phyloP scores from a whole-genome alignment of 2,329 filamentous ascomycete species.

The Bimuria novae-zelandiae region DNA sequence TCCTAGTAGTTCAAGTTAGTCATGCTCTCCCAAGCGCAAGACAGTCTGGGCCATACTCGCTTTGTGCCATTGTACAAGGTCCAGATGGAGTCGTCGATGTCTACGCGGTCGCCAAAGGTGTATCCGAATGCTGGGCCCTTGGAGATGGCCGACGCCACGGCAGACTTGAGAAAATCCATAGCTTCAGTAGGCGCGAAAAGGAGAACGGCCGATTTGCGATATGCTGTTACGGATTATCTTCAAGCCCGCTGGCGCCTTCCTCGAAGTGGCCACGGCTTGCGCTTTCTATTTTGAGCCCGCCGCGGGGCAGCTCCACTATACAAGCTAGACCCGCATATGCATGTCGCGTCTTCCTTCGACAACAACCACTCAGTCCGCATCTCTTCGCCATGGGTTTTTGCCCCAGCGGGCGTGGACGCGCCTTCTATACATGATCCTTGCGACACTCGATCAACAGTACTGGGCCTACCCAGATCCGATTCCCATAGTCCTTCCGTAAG shows the following conservation, averaged over 20 bases:
- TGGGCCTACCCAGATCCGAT: neutral
- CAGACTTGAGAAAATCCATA: constrained; percentile 99
- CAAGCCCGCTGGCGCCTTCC: neutral
- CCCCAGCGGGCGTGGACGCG: no score
- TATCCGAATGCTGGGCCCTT: constrained; percentile 94
- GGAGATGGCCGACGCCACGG: constrained; percentile 93
- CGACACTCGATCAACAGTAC: no score
- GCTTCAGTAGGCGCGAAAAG: constrained; percentile 1
- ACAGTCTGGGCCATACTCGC: constrained; percentile 62
- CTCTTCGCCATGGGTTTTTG: no score
- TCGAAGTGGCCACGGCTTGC: constrained; percentile 3
- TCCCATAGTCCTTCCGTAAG: neutral
- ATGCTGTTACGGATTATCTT: constrained; percentile 1
- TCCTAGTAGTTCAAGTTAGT: constrained; percentile 63
- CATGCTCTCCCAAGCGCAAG: neutral
- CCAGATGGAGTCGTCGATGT: constrained; percentile 94
- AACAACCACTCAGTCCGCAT: neutral
- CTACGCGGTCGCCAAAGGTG: constrained; percentile 87
- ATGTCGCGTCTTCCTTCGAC: neutral
- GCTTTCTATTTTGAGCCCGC: constrained; percentile 6
- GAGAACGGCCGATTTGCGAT: neutral
- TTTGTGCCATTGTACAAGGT: constrained; percentile 93
- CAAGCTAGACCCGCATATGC: neutral
- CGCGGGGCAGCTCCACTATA: neutral
- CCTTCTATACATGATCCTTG: no score